A percentile compares a stretch with the other conserved stretches of the same genome.
Evolutionary conservation across 768 basidiomycete genomes (phyloP).

Genomic region (Epithele typhae): DNA sequence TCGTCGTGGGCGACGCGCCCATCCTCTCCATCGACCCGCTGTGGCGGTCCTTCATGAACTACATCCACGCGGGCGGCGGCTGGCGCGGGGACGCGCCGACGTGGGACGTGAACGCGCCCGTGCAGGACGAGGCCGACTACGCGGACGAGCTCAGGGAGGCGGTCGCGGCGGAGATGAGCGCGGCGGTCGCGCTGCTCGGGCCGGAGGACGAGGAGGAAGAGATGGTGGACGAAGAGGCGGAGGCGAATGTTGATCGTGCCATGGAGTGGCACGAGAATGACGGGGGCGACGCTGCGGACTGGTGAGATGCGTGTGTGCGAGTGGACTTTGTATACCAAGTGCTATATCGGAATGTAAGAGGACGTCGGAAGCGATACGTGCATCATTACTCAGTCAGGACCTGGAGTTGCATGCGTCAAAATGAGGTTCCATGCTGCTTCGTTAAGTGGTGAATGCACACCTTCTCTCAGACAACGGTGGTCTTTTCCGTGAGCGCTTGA

Average conservation of each 20-base stretch:
- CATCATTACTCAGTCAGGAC: too few relatives aligned
- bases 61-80: slow-evolving; percentile 44
- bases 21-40: slow-evolving; percentile 55
- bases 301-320: too few relatives aligned
- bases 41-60: slow-evolving; percentile 60
- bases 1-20: slow-evolving; percentile 57
- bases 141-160: slow-evolving; percentile 23
- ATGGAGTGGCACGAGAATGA: slow-evolving; percentile 3
- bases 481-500: too few relatives aligned
- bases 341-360: too few relatives aligned
- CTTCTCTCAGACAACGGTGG: too few relatives aligned
- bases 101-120: slow-evolving; percentile 32
- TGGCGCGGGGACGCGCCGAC: slow-evolving; percentile 41
- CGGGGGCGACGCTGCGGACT: too few relatives aligned
- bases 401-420: too few relatives aligned
- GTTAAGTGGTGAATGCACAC: too few relatives aligned
- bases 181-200: slow-evolving; percentile 25
- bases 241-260: slow-evolving; percentile 13
- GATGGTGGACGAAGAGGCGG: slow-evolving; percentile 9
- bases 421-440: too few relatives aligned
- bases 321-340: too few relatives aligned
- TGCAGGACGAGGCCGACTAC: slow-evolving; percentile 37
- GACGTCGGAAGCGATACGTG: too few relatives aligned
- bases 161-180: slow-evolving; percentile 32
- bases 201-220: slow-evolving; percentile 12